Evolutionary conservation across 2,329 filamentous ascomycete genomes (phyloP).

Genomic region (Malbranchea zuffiana): DNA sequence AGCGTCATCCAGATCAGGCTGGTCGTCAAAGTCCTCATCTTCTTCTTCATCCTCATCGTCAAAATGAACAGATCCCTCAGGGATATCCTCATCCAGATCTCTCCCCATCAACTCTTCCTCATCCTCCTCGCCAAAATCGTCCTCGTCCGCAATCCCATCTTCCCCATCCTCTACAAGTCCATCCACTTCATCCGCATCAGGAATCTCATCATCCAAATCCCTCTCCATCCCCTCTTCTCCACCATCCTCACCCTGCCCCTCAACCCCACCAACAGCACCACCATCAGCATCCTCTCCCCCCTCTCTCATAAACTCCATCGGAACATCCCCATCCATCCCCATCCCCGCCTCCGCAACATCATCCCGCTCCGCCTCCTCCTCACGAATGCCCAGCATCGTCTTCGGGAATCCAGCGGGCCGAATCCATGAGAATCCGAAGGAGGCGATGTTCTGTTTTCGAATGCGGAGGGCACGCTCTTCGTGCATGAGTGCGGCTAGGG

Average conservation of each 20-base stretch:
- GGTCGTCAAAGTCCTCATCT: slow-evolving; percentile 39
- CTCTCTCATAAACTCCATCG: slow-evolving; percentile 64
- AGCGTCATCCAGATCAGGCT: slow-evolving; percentile 33
- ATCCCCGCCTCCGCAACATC: slow-evolving; percentile 68
- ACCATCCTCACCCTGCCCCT: slow-evolving; percentile 28
- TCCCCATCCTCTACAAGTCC: slow-evolving; percentile 33
- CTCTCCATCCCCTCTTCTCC: slow-evolving; percentile 28
- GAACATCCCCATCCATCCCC: slow-evolving; percentile 49
- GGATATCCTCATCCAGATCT: slow-evolving; percentile 39
- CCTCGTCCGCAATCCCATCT: slow-evolving; percentile 33
- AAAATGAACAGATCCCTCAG: slow-evolving; percentile 28
- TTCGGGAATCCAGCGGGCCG: slow-evolving; percentile 79
- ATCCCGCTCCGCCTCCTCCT: slow-evolving; percentile 78
- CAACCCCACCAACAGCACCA: slow-evolving; percentile 57
- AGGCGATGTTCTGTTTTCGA: slow-evolving; percentile 69
- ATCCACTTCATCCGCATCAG: slow-evolving; percentile 31
- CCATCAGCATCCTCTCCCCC: slow-evolving; percentile 46
- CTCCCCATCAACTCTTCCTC: slow-evolving; percentile 39
- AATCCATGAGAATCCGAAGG: slow-evolving; percentile 84
- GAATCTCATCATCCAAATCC: slow-evolving; percentile 39
- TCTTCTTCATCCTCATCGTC: slow-evolving; percentile 41
- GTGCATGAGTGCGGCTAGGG: slow-evolving; percentile 56
- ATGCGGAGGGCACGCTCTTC: slow-evolving; percentile 69
- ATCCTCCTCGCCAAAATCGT: slow-evolving; percentile 40
- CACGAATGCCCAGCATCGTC: slow-evolving; percentile 78